Evolutionary conservation across 2,329 filamentous ascomycete genomes (phyloP), one percentile per base, ranked within the genome.

Genomic region (Paradendryphiella salina): DNA sequence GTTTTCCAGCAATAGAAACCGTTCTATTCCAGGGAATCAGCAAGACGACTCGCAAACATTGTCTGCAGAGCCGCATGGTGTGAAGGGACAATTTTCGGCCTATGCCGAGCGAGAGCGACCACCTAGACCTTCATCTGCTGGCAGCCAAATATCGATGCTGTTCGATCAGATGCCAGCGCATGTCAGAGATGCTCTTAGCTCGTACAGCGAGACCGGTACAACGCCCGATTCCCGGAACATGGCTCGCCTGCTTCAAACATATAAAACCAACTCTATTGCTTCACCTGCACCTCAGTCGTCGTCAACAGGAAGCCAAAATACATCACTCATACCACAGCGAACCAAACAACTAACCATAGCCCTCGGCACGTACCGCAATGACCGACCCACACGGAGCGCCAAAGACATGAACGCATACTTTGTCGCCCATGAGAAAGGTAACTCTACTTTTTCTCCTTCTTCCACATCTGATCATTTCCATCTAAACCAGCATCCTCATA

Each of bases 381-480:
- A 26, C 7, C 7, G 23, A 26, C 23, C 23, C 23, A 26, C 23
- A 26, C 23, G 10, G 8, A 26, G 23, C 34, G 20, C 29, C 14
- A 20, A 43, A 13, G 46, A 52, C 4, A 56, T 38, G 33, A 41
- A 50, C 15, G 47, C 35, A 8, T 50, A 39, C 26, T 48, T 50
- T 41, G 31, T 35, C 20, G 28, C 53, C 4, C 32, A 50, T 3
- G 7, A 5, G 17, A 43, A 28, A 14, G 46, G 2, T n/a, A 32
- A 20, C 9, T 29, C 17, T 3, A 8, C 14, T 8, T 8, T 11
- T 31, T 13, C 9, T 31, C 8, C 31, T 17, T 9, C n/a, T 14
- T 15, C n/a, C 9, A 14, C 15, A 8, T 6, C 14, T 15, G n/a
- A 7, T 10, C 26, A 9, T 13, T 5, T 28, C 18, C 26, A 5